These are phyloP conservation scores for Kazachstania sp. DNA, from an alignment of 1,139 yeast species.

Conservation along the genomic window DNA sequence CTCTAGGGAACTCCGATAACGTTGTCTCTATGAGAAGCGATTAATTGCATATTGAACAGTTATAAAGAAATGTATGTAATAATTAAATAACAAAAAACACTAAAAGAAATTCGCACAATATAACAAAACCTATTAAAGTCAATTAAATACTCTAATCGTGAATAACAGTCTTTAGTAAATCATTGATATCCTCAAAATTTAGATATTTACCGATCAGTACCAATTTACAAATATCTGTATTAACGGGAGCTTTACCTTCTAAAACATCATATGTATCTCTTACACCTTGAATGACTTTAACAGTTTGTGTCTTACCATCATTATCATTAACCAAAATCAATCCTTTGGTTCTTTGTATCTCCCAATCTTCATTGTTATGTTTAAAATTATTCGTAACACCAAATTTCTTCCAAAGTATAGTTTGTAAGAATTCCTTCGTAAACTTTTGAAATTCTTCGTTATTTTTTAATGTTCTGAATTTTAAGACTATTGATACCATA, in stretches of 20 bases:
- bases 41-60: not conserved
- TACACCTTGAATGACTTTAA: constrained; percentile 85
- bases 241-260: constrained; percentile 39
- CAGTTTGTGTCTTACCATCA: constrained; percentile 15
- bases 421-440: constrained; percentile 20
- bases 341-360: constrained; percentile 81
- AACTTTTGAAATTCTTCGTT: constrained; percentile 17
- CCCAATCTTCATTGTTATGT: constrained; percentile 30
- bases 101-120: not conserved
- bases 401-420: constrained; percentile 29
- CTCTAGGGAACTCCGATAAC: not conserved
- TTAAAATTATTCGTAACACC: constrained; percentile 18
- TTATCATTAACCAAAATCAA: constrained; percentile 38
- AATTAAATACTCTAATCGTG: not conserved
- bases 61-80: not conserved
- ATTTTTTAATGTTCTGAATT: constrained; percentile 19
- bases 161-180: constrained; percentile 11
- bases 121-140: not conserved
- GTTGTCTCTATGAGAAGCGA: constrained; percentile 5
- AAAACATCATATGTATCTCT: constrained; percentile 82
- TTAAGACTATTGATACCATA: constrained; percentile 35
- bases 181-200: constrained; percentile 27
- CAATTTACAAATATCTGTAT: constrained; percentile 41
- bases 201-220: constrained; percentile 78
- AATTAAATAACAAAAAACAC: not conserved